Evolutionary conservation across 129 eudicot species (phyloP), one percentile per base, ranked within the genome.

Genomic region (Pittosporum tobira): DNA sequence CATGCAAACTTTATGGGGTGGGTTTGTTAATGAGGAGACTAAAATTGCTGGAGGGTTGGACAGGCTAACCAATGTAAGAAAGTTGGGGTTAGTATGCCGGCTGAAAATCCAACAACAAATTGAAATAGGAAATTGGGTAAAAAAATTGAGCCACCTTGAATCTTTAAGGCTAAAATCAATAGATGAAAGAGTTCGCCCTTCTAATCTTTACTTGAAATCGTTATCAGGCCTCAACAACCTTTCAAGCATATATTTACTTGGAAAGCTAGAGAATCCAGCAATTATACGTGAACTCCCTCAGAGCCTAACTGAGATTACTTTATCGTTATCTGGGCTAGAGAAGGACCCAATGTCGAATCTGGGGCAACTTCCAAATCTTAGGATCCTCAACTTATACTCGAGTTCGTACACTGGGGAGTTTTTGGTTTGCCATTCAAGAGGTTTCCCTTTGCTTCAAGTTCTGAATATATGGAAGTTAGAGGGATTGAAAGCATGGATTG

Each of bases 1-100:
- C 43, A 42, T 65, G 1, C 62, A 51, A 47, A 65, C 62, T 1
- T 53, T 65, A 26, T 65, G 70, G 70, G 70, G 70, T 26, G 70
- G 43, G 3, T 65, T 65, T 53, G 61, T 65, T 4, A 53, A 53
- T 53, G 44, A 54, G 38, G 70, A 65, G 7, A 52, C 51, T 42
- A 45, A 27, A 3, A 6, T 65, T 26, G 31, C 3, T 36, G 16
- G 40, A 42, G 62, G 59, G 10, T 55, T 65, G 10, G 60, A 53
- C 54, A 54, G 26, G 18, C 22, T 65, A 38, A 43, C 11, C 44
- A 53, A 53, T 65, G 51, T 65, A 4, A 38, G 62, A 44, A 65
- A 65, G 37, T 54, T 65, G 14, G 70, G 70, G 9, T 14, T 65
- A 29, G 51, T 45, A 21, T 65, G 60, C 25, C 20, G 52, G 16